These are phyloP conservation scores for Epichloe sylvatica DNA, from an alignment of 2,329 filamentous ascomycete genomes.

Conservation along the genomic window DNA sequence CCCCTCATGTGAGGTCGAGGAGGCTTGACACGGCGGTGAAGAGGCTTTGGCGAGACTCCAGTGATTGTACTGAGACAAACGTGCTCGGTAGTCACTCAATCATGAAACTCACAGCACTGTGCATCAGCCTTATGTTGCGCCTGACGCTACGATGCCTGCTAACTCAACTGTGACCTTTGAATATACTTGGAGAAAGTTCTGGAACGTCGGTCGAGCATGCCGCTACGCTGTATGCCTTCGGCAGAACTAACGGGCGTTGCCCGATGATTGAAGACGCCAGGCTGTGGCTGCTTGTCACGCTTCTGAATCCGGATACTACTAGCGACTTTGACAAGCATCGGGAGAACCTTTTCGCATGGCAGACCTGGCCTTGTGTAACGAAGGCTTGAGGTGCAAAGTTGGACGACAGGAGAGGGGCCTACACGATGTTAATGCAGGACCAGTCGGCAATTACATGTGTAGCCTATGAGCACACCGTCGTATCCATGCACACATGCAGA, in stretches of 20 bases:
- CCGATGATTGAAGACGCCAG: background rate
- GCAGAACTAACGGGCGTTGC: background rate
- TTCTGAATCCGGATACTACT: constrained; percentile 5
- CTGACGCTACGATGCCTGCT: background rate
- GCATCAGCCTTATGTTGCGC: background rate
- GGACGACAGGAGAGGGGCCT: background rate
- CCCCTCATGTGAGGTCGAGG: background rate
- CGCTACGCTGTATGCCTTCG: background rate
- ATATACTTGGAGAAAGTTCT: background rate
- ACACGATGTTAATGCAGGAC: constrained; percentile 4
- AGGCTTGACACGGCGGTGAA: background rate
- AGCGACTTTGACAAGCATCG: constrained; percentile 5
- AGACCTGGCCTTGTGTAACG: constrained; percentile 4
- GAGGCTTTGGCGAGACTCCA: constrained; percentile 1
- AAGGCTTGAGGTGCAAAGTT: background rate
- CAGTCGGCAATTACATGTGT: background rate
- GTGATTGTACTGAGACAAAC: constrained; percentile 3
- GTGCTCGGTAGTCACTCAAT: background rate
- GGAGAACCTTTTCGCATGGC: constrained; percentile 3
- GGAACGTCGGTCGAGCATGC: background rate
- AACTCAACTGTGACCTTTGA: background rate
- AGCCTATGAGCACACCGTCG: background rate
- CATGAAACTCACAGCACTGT: background rate
- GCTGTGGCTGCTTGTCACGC: constrained; percentile 2
- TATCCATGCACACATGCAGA: constrained; percentile 2